These are phyloP conservation scores for Lodderomyces elongisporus DNA, from an alignment of 1,139 yeast species.

Conservation along the genomic window DNA sequence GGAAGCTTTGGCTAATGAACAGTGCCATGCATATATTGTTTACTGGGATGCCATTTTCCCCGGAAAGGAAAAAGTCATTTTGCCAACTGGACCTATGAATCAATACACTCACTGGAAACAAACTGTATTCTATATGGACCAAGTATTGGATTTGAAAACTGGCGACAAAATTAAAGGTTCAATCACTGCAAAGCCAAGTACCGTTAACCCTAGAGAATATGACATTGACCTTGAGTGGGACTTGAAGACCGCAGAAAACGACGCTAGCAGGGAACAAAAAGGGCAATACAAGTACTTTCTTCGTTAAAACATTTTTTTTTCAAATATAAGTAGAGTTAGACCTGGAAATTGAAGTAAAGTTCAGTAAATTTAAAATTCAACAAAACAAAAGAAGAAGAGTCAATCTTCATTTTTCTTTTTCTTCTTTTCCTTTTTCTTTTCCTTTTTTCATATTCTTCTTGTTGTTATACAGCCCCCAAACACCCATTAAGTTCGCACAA, in stretches of 20 bases:
- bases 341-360: too few relatives aligned
- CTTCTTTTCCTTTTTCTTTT: not conserved
- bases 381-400: too few relatives aligned
- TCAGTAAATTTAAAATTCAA: too few relatives aligned
- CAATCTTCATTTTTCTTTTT: too few relatives aligned
- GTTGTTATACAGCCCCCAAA: too few relatives aligned
- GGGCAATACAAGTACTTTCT: constrained; percentile 63
- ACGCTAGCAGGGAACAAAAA: constrained; percentile 46
- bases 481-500: too few relatives aligned
- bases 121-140: constrained; percentile 86
- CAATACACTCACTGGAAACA: constrained; percentile 95
- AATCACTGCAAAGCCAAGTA: constrained; percentile 73
- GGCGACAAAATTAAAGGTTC: constrained; percentile 75
- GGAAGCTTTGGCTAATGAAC: constrained; percentile 71
- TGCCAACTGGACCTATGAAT: constrained; percentile 79
- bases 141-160: constrained; percentile 69
- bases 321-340: too few relatives aligned
- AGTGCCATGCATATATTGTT: constrained; percentile 81
- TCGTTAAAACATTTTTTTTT: constrained; percentile 32
- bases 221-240: constrained; percentile 64
- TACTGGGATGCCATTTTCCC: constrained; percentile 94
- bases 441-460: too few relatives aligned
- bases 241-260: constrained; percentile 51
- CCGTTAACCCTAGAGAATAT: constrained; percentile 74
- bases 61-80: constrained; percentile 55